A percentile compares a stretch with the other conserved stretches of the same genome.
Evolutionary conservation across 495 filamentous ascomycete genomes (phyloP).

Genomic region (Podospora didyma): DNA sequence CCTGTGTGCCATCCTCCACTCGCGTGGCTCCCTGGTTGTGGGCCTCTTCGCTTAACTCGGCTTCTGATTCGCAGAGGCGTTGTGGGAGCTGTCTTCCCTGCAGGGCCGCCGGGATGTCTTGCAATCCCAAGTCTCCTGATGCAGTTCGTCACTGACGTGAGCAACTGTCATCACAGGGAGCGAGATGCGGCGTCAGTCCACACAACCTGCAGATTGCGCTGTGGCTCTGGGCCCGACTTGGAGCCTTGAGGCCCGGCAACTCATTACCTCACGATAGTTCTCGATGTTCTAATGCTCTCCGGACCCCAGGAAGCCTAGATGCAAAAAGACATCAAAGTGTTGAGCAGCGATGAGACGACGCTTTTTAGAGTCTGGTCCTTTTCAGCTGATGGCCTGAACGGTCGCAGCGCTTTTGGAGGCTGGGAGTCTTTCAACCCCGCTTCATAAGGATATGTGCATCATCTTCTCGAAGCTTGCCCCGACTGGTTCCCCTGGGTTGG

Average conservation of each 20-base stretch:
- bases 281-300: too few species aligned
- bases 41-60: slow-evolving; percentile 26
- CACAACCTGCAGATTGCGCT: not conserved
- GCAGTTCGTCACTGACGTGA: slow-evolving; percentile 11
- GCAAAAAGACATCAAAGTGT: too few species aligned
- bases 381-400: too few species aligned
- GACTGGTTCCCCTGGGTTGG: not conserved
- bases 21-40: slow-evolving; percentile 7
- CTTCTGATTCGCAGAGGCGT: slow-evolving; percentile 26
- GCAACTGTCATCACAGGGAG: not conserved
- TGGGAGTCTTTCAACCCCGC: too few species aligned
- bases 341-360: too few species aligned
- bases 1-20: slow-evolving; percentile 3
- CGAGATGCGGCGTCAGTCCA: not conserved
- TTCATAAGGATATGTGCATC: too few species aligned
- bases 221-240: not conserved
- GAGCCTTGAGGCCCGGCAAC: too few species aligned
- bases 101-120: slow-evolving; percentile 3
- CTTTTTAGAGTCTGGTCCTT: too few species aligned
- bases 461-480: not conserved
- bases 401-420: too few species aligned
- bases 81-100: not conserved
- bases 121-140: slow-evolving; percentile 8
- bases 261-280: too few species aligned
- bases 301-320: too few species aligned